phyloP scores from a whole-genome alignment of 345 rosid species.

The Tarenaya hassleriana region DNA sequence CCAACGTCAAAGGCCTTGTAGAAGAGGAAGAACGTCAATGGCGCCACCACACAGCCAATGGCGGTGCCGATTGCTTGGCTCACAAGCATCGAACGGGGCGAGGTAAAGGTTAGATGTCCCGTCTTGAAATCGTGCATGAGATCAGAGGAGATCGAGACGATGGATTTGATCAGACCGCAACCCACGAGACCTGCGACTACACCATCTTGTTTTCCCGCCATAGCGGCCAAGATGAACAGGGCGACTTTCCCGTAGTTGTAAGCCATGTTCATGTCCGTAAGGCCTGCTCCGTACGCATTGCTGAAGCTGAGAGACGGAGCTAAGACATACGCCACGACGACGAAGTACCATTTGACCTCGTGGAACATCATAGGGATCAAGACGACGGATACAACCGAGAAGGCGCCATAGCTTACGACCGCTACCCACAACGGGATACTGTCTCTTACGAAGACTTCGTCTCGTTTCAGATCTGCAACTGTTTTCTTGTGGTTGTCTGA shows the following conservation, averaged over 20 bases:
- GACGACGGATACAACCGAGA: slow-evolving; percentile 36
- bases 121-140: slow-evolving; percentile 53
- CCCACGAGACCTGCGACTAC: slow-evolving; percentile 49
- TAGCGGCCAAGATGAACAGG: slow-evolving; percentile 41
- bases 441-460: slow-evolving; percentile 40
- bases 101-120: slow-evolving; percentile 42
- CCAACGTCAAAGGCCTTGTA: slow-evolving; percentile 46
- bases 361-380: slow-evolving; percentile 42
- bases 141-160: slow-evolving; percentile 44
- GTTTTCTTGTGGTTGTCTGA: slow-evolving; percentile 17
- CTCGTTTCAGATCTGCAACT: slow-evolving; percentile 25
- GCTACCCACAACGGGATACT: slow-evolving; percentile 53
- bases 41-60: slow-evolving; percentile 46
- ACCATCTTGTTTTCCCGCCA: slow-evolving; percentile 44
- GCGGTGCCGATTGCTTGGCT: slow-evolving; percentile 50
- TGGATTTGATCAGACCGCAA: slow-evolving; percentile 48
- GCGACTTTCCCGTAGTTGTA: slow-evolving; percentile 51
- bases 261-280: slow-evolving; percentile 51
- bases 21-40: slow-evolving; percentile 40
- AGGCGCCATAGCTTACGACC: slow-evolving; percentile 30
- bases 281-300: slow-evolving; percentile 53
- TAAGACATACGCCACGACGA: slow-evolving; percentile 38
- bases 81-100: slow-evolving; percentile 46
- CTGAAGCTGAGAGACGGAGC: slow-evolving; percentile 46
- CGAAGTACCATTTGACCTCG: slow-evolving; percentile 44